Evolutionary conservation across 2,329 filamentous ascomycete genomes (phyloP).

Genomic region (Exserohilum rostratum): DNA sequence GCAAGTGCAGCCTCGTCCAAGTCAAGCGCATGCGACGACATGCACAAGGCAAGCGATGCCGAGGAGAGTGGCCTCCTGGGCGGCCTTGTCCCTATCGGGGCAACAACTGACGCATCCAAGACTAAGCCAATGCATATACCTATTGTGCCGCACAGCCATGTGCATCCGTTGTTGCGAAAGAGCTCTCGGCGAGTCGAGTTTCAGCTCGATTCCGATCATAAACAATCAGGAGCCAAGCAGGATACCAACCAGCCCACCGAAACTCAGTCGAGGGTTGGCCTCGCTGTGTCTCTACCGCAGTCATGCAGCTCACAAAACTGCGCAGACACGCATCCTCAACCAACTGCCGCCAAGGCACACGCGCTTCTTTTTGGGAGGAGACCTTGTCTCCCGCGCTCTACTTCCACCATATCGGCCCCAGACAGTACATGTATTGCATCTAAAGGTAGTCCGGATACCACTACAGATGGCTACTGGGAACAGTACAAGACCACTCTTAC

Average conservation of each 20-base stretch:
- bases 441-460: slow-evolving; percentile 1
- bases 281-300: slow-evolving; percentile 21
- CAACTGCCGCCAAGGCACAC: not conserved
- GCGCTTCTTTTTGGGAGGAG: slow-evolving; percentile 6
- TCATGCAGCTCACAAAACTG: slow-evolving; percentile 7
- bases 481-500: slow-evolving; percentile 19
- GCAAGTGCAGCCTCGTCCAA: slow-evolving; percentile 38
- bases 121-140: slow-evolving; percentile 8
- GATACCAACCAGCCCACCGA: not conserved
- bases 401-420: slow-evolving; percentile 1
- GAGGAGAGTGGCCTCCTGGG: slow-evolving; percentile 38
- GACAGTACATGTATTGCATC: not conserved
- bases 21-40: slow-evolving; percentile 32
- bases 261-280: slow-evolving; percentile 12
- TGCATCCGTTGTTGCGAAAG: slow-evolving; percentile 15
- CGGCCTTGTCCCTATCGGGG: slow-evolving; percentile 33
- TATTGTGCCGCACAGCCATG: slow-evolving; percentile 13
- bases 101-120: slow-evolving; percentile 9
- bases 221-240: not conserved
- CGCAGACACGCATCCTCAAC: not conserved
- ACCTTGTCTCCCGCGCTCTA: not conserved
- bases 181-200: slow-evolving; percentile 10
- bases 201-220: slow-evolving; percentile 12
- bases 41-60: slow-evolving; percentile 19
- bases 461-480: slow-evolving; percentile 18